Conservation (phyloP, 148 eudicot species). For the Rheum nobile region DNA sequence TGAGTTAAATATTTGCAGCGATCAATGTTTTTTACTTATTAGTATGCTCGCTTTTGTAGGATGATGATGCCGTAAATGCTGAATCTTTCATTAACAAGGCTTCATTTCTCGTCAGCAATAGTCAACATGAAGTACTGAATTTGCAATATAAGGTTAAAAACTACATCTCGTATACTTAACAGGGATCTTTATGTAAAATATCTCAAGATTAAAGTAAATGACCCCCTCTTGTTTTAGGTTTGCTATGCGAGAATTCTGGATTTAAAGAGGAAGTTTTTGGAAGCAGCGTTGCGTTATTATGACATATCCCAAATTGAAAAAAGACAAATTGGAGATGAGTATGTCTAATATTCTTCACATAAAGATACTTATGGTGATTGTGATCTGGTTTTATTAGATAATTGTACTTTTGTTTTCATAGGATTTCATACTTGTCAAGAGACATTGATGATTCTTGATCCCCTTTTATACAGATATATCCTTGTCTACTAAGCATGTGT, state of each 20-base stretch:
- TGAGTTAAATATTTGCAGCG: neutral
- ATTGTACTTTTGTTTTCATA: neutral
- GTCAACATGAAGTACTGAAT: conserved; percentile 76
- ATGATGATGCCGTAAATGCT: conserved; percentile 92
- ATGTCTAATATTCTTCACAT: conserved; percentile 19
- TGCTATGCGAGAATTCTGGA: conserved; percentile 92
- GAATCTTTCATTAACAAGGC: conserved; percentile 97
- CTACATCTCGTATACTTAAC: neutral
- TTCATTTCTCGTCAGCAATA: conserved; percentile 84
- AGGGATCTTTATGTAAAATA: neutral
- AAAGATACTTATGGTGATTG: neutral
- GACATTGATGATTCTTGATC: neutral
- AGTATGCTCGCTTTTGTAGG: conserved; percentile 33
- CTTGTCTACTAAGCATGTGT: neutral
- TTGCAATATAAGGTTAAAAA: conserved; percentile 75
- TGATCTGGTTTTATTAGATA: neutral
- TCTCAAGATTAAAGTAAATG: neutral
- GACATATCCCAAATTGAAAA: conserved; percentile 92
- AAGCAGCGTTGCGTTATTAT: conserved; percentile 97
- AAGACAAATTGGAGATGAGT: conserved; percentile 95
- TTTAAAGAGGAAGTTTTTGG: conserved; percentile 90
- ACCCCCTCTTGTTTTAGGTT: conserved; percentile 31
- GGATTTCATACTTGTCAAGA: neutral
- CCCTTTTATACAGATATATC: neutral
- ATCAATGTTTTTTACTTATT: neutral